Percentiles rank a stretch among this genome's conserved stretches.
Conservation (phyloP, 768 basidiomycete species). For the Hemileccinum impolitum region DNA sequence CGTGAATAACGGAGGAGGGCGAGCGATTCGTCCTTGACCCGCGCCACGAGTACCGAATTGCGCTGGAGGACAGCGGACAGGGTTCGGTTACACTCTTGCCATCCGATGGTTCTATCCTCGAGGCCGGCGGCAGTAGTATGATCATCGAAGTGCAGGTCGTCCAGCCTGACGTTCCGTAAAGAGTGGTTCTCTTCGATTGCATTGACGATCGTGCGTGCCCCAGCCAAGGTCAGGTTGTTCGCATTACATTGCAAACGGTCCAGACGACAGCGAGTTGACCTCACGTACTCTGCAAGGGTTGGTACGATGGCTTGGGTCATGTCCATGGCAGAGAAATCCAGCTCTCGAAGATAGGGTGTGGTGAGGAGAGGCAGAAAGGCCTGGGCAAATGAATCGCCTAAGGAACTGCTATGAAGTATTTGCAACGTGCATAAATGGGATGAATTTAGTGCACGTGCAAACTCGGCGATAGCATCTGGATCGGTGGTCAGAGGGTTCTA, state of each 20-base stretch:
- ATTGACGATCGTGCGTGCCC: conserved; percentile 42
- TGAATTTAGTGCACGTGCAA: conserved; percentile 50
- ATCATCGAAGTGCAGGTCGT: conserved; percentile 38
- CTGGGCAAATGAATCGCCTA: conserved; percentile 50
- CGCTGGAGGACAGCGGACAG: conserved; percentile 38
- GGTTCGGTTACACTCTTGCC: conserved; percentile 32
- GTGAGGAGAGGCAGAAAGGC: conserved; percentile 49
- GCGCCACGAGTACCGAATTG: conserved; percentile 40
- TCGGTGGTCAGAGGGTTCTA: conserved; percentile 43
- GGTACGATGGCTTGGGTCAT: conserved; percentile 43
- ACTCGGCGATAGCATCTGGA: conserved; percentile 32
- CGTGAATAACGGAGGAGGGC: conserved; percentile 49
- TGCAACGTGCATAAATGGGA: conserved; percentile 51
- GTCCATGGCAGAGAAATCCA: conserved; percentile 53
- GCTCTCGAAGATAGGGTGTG: conserved; percentile 46
- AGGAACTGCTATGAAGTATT: conserved; percentile 45
- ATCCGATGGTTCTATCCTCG: conserved; percentile 23
- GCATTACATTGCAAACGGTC: conserved; percentile 51
- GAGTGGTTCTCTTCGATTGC: conserved; percentile 48
- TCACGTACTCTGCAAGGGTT: conserved; percentile 46
- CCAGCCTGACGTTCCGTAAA: conserved; percentile 47
- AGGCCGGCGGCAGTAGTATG: conserved; percentile 23
- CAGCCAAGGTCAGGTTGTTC: conserved; percentile 48
- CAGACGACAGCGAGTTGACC: conserved; percentile 48
- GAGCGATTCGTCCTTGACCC: conserved; percentile 46